Evolutionary conservation across 495 filamentous ascomycete genomes (phyloP).

Genomic region (Aspergillus affinis): DNA sequence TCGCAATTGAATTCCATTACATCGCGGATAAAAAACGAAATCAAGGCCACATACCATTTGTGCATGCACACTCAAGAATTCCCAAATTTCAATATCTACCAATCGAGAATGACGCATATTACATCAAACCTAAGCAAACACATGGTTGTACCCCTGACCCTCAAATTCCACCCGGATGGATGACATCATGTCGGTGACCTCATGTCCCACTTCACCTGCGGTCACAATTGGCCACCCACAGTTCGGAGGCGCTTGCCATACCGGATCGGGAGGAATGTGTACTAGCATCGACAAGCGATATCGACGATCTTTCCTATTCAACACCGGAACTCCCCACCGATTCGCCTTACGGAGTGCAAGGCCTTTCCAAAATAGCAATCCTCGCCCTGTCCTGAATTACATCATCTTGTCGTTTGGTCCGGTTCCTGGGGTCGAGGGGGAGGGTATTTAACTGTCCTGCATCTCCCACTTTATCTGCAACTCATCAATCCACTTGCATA

Average conservation of each 20-base stretch:
- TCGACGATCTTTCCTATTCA: not conserved
- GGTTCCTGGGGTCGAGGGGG: not conserved
- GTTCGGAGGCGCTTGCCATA: not conserved
- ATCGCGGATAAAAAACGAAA: too few relatives aligned
- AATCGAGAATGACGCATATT: not conserved
- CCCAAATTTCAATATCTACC: too few relatives aligned
- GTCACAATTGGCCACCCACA: not conserved
- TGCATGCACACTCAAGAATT: too few relatives aligned
- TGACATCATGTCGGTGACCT: not conserved
- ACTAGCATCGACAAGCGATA: not conserved
- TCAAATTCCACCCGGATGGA: not conserved
- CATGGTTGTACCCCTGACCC: not conserved
- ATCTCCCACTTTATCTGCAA: not conserved
- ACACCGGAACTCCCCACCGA: not conserved
- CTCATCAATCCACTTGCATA: not conserved
- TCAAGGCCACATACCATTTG: too few relatives aligned
- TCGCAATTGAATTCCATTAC: too few relatives aligned
- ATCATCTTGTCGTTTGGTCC: not conserved
- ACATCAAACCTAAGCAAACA: not conserved
- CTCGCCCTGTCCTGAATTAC: not conserved
- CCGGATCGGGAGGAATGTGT: not conserved
- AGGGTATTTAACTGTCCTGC: not conserved
- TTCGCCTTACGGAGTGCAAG: not conserved
- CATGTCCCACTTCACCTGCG: not conserved
- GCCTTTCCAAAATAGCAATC: not conserved